Evolutionary conservation across 2,329 filamentous ascomycete species (phyloP), one percentile per base, ranked within the genome.

Genomic region (Aspergillus chevalieri): DNA sequence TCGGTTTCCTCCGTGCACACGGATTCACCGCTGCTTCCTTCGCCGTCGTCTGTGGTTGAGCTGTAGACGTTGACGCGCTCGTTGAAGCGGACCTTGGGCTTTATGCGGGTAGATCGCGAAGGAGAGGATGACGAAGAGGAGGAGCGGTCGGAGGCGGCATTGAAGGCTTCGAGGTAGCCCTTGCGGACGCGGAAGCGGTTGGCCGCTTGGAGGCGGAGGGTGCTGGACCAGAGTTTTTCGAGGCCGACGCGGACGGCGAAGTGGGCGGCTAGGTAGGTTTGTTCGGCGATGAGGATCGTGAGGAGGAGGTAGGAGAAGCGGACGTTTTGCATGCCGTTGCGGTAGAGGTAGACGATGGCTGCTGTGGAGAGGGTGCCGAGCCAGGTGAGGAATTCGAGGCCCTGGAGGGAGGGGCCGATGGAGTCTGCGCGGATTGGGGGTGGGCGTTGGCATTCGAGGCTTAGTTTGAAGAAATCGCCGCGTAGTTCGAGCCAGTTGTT

Each of bases 401-500:
- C 85, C 56, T 90, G 82, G 10, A 97, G 76, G 86, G 90, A 97
- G 0, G 93, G 91, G 0, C 93, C 93, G 58, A 98, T 97, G 1
- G 88, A 93, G 71, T 97, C 93, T 1, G 89, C 84, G 47, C 93
- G 83, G 80, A 87, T 89, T 0, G 93, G 93, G 34, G 88, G 89
- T 0, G 93, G 93, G 3, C 93, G 84, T 62, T 92, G 86, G 76
- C 89, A 91, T 67, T 91, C 86, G 44, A 89, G 78, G 49, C 90
- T 90, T 60, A 97, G 95, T 69, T 98, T 98, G 73, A 95, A 80
- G 2, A 92, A 91, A 65, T 98, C 93, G 0, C 89, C 89, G 39
- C 93, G 87, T 36, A 97, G 80, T 66, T 97, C 93, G 50, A 98
- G 75, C 90, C 92, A 97, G 73, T 97, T 94, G 73, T 97, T 97